phyloP scores from a whole-genome alignment of 495 filamentous ascomycete species.

The Pseudevernia furfuracea region DNA sequence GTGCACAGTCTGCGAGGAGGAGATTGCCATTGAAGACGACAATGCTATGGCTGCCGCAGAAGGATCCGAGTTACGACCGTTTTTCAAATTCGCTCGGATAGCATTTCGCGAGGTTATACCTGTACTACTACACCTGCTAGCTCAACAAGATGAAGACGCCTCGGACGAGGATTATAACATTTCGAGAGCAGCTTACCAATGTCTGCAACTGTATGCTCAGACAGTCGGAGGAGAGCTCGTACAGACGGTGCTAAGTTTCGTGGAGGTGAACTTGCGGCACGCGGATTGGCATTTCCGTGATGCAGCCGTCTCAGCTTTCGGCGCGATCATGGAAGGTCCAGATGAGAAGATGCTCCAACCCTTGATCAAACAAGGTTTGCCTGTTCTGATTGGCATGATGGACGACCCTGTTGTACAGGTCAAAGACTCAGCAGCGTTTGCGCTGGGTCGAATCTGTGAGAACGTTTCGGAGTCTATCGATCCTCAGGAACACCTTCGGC shows the following conservation, averaged over 20 bases:
- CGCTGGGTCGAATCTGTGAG: conserved; percentile 92
- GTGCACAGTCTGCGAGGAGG: conserved; percentile 99
- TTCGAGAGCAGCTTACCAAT: conserved; percentile 91
- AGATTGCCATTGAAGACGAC: conserved; percentile 94
- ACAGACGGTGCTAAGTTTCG: conserved; percentile 73
- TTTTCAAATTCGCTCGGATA: conserved; percentile 85
- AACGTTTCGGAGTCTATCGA: conserved; percentile 83
- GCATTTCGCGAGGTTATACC: conserved; percentile 89
- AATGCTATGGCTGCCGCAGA: conserved; percentile 74
- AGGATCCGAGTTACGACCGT: conserved; percentile 71
- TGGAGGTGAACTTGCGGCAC: conserved; percentile 79
- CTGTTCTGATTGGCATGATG: conserved; percentile 93
- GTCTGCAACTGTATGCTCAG: conserved; percentile 88
- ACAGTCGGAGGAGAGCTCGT: conserved; percentile 77
- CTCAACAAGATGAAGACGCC: conserved; percentile 96
- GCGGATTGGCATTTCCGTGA: conserved; percentile 92
- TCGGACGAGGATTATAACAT: conserved; percentile 95
- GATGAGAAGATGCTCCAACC: conserved; percentile 82
- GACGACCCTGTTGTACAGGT: conserved; percentile 80
- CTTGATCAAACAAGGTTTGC: conserved; percentile 87
- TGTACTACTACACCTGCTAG: conserved; percentile 78
- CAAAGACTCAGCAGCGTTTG: conserved; percentile 94
- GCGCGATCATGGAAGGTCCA: conserved; percentile 97
- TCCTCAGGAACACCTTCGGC: conserved; percentile 67
- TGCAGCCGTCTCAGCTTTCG: conserved; percentile 95